These are phyloP conservation scores for Fagus crenata DNA, from an alignment of 306 rosid species.

Conservation along the genomic window DNA sequence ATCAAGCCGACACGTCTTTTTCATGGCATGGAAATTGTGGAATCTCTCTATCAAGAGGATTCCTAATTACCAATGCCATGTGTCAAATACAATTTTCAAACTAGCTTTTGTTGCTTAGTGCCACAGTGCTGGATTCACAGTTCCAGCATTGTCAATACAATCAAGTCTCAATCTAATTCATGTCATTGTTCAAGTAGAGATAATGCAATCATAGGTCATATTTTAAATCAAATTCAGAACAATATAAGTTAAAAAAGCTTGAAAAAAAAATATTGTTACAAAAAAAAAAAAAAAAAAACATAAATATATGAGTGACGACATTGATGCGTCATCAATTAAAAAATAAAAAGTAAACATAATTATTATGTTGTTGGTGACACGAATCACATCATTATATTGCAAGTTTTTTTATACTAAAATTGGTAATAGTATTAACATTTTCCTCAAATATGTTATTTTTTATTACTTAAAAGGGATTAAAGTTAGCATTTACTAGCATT, in stretches of 20 bases:
- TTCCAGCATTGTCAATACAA: neutral
- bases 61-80: neutral
- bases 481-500: neutral
- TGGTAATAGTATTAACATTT: too few species aligned
- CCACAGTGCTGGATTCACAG: neutral
- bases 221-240: neutral
- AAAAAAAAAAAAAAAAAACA: too few species aligned
- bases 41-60: neutral
- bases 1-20: neutral
- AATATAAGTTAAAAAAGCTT: neutral
- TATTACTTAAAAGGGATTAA: slow-evolving; percentile 8
- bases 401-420: too few species aligned
- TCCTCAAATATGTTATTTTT: neutral
- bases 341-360: too few species aligned
- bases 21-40: too few species aligned
- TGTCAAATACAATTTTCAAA: neutral
- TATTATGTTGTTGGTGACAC: too few species aligned
- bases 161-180: neutral
- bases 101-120: neutral
- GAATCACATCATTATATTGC: too few species aligned
- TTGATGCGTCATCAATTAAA: too few species aligned
- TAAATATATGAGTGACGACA: too few species aligned
- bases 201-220: too few species aligned
- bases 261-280: neutral
- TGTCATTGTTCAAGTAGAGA: too few species aligned